Base-by-base conservation (phyloP, 1,139 yeast genomes). In the Fermentozyma sake region DNA sequence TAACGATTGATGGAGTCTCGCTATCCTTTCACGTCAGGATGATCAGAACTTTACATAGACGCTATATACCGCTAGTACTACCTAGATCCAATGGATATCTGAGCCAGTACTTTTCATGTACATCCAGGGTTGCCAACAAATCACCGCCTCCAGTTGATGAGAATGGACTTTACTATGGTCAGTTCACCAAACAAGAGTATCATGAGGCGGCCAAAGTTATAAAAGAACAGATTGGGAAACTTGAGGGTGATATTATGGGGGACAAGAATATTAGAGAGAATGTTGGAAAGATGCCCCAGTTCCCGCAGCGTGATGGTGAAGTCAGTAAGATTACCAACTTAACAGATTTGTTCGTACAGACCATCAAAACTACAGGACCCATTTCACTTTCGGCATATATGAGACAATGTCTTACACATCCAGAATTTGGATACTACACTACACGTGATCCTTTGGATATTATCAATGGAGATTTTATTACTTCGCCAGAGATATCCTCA, bases 401-500 rank as follows among this genome's bases (percentile, higher is more conserved):
- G 91, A 66, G 84, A 32, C 91, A 83, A 51, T 84, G 95, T 47
- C 61, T 85, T 32, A 76, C 89, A 0, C 84, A 83, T 46, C 94
- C 95, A 0, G 62, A 72, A 5, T 74, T 69, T 37, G 95, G 95
- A 0, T 85, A 85, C 51, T 85, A 85, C 50, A 81, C 87, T 12
- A 79, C 85, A 3, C 59, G 79, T 41, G 79, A 84, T 42, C 95
- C 95, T 1, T 61, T 85, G 21, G 86, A 84, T 32, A 39, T 61
- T 0, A 46, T 52, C 8, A 50, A 52, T 1, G 95, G 95, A 4
- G 95, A 85, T 52, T 85, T 85, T 50, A 70, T 80, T 31, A 85
- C 95, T 0, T 79, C 91, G 0, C 95, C 95, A 0, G 95, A 85
- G 54, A 83, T 85, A 27, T 80, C 93, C 4, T 86, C 85, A 25